phyloP scores from a whole-genome alignment of 2,329 filamentous ascomycete species.

The Fusarium sp. region DNA sequence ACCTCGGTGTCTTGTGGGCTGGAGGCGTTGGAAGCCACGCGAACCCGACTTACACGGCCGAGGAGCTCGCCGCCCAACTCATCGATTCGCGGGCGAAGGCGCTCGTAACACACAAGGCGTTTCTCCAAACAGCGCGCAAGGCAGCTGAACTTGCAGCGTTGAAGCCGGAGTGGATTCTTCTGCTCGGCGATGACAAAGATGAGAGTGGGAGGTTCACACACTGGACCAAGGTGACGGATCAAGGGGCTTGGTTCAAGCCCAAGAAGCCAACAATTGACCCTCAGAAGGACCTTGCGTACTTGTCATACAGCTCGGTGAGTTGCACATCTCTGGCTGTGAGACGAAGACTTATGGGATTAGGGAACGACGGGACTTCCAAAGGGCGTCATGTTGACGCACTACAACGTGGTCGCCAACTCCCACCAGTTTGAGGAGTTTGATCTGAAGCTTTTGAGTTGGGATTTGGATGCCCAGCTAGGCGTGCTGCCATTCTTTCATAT shows the following conservation, averaged over 20 bases:
- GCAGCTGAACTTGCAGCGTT: slow-evolving; percentile 82
- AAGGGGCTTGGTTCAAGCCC: slow-evolving; percentile 69
- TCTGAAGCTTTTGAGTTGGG: slow-evolving; percentile 68
- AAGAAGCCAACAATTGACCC: slow-evolving; percentile 74
- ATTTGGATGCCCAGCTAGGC: slow-evolving; percentile 81
- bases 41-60: slow-evolving; percentile 88
- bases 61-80: slow-evolving; percentile 89
- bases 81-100: slow-evolving; percentile 83
- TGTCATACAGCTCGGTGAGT: slow-evolving; percentile 83
- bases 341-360: slow-evolving; percentile 33
- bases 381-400: slow-evolving; percentile 88
- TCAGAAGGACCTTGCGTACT: slow-evolving; percentile 82
- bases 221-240: slow-evolving; percentile 77
- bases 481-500: slow-evolving; percentile 94
- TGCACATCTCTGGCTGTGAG: neutral
- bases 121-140: slow-evolving; percentile 75
- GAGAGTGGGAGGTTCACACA: slow-evolving; percentile 74
- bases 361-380: slow-evolving; percentile 95
- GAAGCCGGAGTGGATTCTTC: slow-evolving; percentile 78
- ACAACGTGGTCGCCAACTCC: slow-evolving; percentile 85
- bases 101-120: slow-evolving; percentile 80
- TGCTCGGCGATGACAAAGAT: slow-evolving; percentile 81
- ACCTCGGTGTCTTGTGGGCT: slow-evolving; percentile 86
- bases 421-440: slow-evolving; percentile 71
- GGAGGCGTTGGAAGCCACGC: slow-evolving; percentile 88